Evolutionary conservation across 768 basidiomycete genomes (phyloP).

Genomic region (Naganishia onofrii): DNA sequence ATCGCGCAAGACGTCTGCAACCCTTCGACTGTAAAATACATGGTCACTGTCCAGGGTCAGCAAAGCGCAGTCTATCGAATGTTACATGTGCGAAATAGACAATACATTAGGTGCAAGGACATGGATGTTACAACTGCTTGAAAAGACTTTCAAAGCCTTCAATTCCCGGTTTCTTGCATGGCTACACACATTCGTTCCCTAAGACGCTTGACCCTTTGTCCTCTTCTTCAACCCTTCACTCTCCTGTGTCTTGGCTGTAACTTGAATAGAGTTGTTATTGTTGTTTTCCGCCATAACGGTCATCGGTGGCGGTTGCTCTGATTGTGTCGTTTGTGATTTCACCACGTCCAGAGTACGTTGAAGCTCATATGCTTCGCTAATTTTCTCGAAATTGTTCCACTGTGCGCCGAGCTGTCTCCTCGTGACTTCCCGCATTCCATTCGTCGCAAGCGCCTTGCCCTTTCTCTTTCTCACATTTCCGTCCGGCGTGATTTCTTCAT

Average conservation of each 20-base stretch:
- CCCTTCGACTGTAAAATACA: background rate
- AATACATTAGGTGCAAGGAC: background rate
- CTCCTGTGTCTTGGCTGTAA: background rate
- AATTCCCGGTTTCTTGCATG: background rate
- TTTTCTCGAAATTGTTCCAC: conserved; percentile 14
- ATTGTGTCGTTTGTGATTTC: background rate
- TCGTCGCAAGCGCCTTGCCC: conserved; percentile 15
- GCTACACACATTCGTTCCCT: background rate
- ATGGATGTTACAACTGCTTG: background rate
- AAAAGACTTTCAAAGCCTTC: background rate
- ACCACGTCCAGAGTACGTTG: background rate
- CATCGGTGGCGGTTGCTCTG: background rate
- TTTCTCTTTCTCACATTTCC: conserved; percentile 8
- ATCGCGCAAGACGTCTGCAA: conserved; percentile 3
- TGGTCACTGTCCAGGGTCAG: background rate
- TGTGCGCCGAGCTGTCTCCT: conserved; percentile 7
- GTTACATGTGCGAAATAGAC: background rate
- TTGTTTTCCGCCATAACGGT: background rate
- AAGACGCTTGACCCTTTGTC: background rate
- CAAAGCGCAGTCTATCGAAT: background rate
- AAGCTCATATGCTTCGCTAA: conserved; percentile 20
- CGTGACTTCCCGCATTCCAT: conserved; percentile 13
- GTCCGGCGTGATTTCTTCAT: background rate
- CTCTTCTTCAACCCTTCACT: background rate
- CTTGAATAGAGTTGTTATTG: background rate